Base-by-base conservation (phyloP, 108 stramenopile genomes). In the Aurantiochytrium sp. region DNA sequence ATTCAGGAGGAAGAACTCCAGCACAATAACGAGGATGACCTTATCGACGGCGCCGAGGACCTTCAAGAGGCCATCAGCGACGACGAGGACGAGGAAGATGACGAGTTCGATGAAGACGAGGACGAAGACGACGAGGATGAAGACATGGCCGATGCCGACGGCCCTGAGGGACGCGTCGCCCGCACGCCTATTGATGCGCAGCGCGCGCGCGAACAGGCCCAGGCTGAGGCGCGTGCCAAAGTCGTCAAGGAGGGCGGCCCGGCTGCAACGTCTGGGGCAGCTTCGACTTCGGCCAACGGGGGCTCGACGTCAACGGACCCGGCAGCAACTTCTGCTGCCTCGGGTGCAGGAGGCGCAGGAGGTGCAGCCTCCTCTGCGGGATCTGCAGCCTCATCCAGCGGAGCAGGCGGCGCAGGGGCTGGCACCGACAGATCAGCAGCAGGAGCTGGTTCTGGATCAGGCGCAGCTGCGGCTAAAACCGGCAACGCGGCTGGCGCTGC, bases 21-120 rank as follows among this genome's bases (percentile, higher is more conserved):
- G 73, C 44, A 83, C 73, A 83, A 83, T n/a, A 53, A 83, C n/a
- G 73, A 83, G 51, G 73, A 83, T 18, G 73, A 83, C n/a, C 73
- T 83, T 3, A 83, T 83, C 4, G 49, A 83, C 10, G 73, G 73
- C 51, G 73, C 73, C 21, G 73, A 83, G n/a, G 73, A 83, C 23
- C 49, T 83, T 1, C 73, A 53, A 18, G 73, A 83, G 51, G 73
- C 73, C n/a, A 47, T 83, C n/a, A 51, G 49, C 51, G 51, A 53
- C 51, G 73, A 83, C 23, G 73, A 83, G 73, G 73, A 83, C 21
- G 73, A 83, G 0, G 44, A 47, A 6, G 73, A 83, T 12, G 73
- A 83, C 51, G 73, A 83, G 3, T 47, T 51, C n/a, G 73, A 47
- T 2, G 73, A 23, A 12, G 73, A 83, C 19, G 73, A 83, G 1